phyloP scores from a whole-genome alignment of 176 grass and related monocot genomes.

The Ensete glaucum region DNA sequence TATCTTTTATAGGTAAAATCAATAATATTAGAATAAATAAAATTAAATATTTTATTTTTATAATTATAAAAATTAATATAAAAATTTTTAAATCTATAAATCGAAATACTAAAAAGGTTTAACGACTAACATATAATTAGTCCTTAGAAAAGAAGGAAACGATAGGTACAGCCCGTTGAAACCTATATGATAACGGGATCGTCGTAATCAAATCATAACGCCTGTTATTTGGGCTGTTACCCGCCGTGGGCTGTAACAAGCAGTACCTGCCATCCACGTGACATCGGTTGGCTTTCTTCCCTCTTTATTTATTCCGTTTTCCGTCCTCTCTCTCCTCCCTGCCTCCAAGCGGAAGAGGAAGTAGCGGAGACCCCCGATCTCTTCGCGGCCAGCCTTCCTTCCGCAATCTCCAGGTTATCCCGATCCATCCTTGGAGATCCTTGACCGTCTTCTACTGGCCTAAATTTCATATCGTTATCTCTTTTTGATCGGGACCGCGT shows the following conservation, averaged over 20 bases:
- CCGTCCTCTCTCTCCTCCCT: too few species aligned
- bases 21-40: too few species aligned
- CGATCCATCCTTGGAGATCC: not conserved
- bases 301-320: not conserved
- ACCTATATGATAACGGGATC: not conserved
- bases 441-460: not conserved
- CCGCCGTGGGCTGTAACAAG: too few species aligned
- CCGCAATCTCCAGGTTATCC: not conserved
- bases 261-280: not conserved
- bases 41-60: too few species aligned
- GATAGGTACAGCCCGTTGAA: too few species aligned
- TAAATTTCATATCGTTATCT: not conserved
- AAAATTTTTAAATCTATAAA: too few species aligned
- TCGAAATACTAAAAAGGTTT: too few species aligned
- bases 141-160: not conserved
- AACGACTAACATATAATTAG: too few species aligned
- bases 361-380: constrained; percentile 3
- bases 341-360: not conserved
- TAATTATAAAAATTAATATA: too few species aligned
- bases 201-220: not conserved
- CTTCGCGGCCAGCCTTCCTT: not conserved
- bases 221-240: not conserved
- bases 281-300: not conserved
- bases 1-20: too few species aligned
- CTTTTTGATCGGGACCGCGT: not conserved